A percentile compares a stretch with the other conserved stretches of the same genome.
Evolutionary conservation across 2,329 filamentous ascomycete genomes (phyloP).

Genomic region (Clonostachys rhizophaga): DNA sequence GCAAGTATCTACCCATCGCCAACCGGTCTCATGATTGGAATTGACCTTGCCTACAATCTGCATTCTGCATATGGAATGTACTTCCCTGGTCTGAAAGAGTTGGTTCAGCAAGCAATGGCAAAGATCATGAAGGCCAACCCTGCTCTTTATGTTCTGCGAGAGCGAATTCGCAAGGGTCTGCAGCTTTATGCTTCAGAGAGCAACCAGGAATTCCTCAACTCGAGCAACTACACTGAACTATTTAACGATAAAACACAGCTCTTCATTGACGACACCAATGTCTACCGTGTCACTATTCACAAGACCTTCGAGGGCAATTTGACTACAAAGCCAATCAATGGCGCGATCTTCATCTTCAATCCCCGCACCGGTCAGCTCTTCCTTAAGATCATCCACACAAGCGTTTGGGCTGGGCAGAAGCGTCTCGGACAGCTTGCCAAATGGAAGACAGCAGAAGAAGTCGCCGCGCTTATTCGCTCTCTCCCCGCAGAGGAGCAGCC

Average conservation of each 20-base stretch:
- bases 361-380: conserved; percentile 97
- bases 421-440: conserved; percentile 97
- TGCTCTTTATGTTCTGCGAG: conserved; percentile 89
- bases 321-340: conserved; percentile 99
- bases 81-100: conserved; percentile 93
- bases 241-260: conserved; percentile 99
- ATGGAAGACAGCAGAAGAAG: conserved; percentile 99
- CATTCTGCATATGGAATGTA: conserved; percentile 98
- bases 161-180: conserved; percentile 97
- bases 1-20: conserved; percentile 98
- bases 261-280: conserved; percentile 98
- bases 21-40: conserved; percentile 94
- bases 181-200: conserved; percentile 97
- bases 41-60: conserved; percentile 95
- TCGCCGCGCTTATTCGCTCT: conserved; percentile 92
- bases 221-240: conserved; percentile 97
- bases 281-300: conserved; percentile 98
- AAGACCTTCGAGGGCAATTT: conserved; percentile 99
- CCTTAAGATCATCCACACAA: conserved; percentile 99
- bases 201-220: conserved; percentile 98
- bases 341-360: conserved; percentile 99
- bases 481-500: conserved; percentile 96
- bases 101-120: conserved; percentile 97
- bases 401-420: conserved; percentile 98
- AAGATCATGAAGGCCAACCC: conserved; percentile 99